Evolutionary conservation across 148 eudicot species (phyloP).

Genomic region (Talinum fruticosum): DNA sequence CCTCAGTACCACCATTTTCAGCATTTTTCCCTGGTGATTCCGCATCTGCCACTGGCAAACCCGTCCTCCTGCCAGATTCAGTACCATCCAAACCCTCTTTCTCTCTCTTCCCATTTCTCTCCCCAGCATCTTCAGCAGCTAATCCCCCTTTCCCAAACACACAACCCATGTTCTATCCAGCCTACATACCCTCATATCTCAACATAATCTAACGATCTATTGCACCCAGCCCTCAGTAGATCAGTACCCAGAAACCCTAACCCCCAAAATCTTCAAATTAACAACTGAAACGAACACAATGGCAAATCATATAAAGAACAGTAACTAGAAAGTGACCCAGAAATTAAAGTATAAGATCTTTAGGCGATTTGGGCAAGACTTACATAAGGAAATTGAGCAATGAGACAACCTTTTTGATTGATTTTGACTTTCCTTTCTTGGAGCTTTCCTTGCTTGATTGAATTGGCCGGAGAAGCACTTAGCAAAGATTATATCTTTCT

Average conservation of each 20-base stretch:
- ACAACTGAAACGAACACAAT: slow-evolving; percentile 24
- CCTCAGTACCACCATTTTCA: slow-evolving; percentile 32
- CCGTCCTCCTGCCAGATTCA: slow-evolving; percentile 31
- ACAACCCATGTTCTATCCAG: slow-evolving; percentile 56
- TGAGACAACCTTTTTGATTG: slow-evolving; percentile 3
- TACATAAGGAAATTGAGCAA: slow-evolving; percentile 22
- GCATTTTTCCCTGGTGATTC: slow-evolving; percentile 17
- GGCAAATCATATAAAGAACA: slow-evolving; percentile 10
- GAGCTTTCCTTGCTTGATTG: slow-evolving; percentile 16
- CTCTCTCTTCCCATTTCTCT: slow-evolving; percentile 28
- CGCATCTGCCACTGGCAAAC: slow-evolving; percentile 26
- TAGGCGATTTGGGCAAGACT: slow-evolving; percentile 13
- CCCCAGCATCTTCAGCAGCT: slow-evolving; percentile 28
- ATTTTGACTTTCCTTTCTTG: slow-evolving; percentile 14
- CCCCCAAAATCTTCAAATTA: slow-evolving; percentile 27
- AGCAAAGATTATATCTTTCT: not conserved
- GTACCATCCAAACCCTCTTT: slow-evolving; percentile 20
- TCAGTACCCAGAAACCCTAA: slow-evolving; percentile 43
- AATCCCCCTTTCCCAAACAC: slow-evolving; percentile 54
- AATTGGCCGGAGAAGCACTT: not conserved
- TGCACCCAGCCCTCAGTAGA: slow-evolving; percentile 10
- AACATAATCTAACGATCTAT: slow-evolving; percentile 38
- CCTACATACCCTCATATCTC: slow-evolving; percentile 42
- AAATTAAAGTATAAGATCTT: slow-evolving; percentile 3
- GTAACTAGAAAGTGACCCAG: not conserved